Conservation (phyloP, 2,329 filamentous ascomycete genomes). For the Penicillium sp. region DNA sequence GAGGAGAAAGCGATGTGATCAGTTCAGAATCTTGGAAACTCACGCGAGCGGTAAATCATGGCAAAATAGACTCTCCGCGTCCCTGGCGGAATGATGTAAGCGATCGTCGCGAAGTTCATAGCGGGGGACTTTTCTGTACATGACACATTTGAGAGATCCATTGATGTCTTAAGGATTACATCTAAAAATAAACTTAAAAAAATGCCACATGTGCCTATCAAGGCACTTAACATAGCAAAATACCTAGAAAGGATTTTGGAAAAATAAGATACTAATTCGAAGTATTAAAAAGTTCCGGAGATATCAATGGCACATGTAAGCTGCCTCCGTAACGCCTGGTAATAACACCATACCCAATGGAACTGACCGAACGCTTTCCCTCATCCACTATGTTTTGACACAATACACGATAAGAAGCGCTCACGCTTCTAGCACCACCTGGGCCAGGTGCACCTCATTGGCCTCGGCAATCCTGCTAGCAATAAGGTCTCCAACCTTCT, state of each 20-base stretch:
- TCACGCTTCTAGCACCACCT: constrained; percentile 35
- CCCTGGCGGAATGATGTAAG: constrained; percentile 5
- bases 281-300: not conserved
- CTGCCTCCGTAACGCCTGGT: constrained; percentile 10
- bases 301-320: constrained; percentile 2
- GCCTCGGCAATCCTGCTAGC: constrained; percentile 40
- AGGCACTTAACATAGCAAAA: no score
- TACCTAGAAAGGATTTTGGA: no score
- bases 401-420: not conserved
- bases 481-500: constrained; percentile 42
- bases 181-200: no score
- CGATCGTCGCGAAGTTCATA: not conserved
- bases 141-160: no score
- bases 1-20: not conserved
- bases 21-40: constrained; percentile 3
- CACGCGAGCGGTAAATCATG: constrained; percentile 9
- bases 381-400: not conserved
- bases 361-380: not conserved
- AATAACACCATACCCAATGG: constrained; percentile 13
- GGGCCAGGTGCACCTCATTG: constrained; percentile 39
- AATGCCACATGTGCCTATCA: no score
- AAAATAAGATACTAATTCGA: not conserved
- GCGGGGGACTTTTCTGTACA: not conserved
- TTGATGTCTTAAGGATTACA: no score
- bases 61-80: constrained; percentile 12